These are phyloP conservation scores for Amanita pallidorosea DNA, from an alignment of 768 basidiomycete genomes.

Conservation along the genomic window DNA sequence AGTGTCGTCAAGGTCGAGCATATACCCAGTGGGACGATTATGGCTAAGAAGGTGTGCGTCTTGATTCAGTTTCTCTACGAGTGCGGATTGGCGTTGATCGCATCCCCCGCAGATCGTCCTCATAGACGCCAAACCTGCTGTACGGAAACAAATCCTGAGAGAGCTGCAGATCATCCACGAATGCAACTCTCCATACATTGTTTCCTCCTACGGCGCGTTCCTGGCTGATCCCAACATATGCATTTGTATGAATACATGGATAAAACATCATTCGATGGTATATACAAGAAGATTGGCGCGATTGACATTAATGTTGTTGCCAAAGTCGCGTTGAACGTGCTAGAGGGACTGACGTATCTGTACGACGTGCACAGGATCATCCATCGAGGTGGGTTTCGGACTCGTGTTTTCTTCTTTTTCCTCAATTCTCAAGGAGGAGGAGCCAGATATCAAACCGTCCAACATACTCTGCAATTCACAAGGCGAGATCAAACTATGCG, in stretches of 20 bases:
- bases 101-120: slow-evolving; percentile 54
- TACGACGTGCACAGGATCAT: slow-evolving; percentile 98
- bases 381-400: slow-evolving; percentile 73
- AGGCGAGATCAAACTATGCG: slow-evolving; percentile 97
- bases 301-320: slow-evolving; percentile 90
- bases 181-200: slow-evolving; percentile 86
- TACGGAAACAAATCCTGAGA: slow-evolving; percentile 94
- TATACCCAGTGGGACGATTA: slow-evolving; percentile 77
- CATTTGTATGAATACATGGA: slow-evolving; percentile 97
- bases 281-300: slow-evolving; percentile 92
- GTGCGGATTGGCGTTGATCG: no score
- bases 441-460: slow-evolving; percentile 93
- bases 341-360: slow-evolving; percentile 91
- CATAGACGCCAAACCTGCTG: slow-evolving; percentile 92
- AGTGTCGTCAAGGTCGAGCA: slow-evolving; percentile 97
- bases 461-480: slow-evolving; percentile 93
- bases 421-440: no score
- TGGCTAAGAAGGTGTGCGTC: slow-evolving; percentile 89
- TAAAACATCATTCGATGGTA: slow-evolving; percentile 86
- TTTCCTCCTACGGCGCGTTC: slow-evolving; percentile 96
- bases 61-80: slow-evolving; percentile 16
- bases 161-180: slow-evolving; percentile 99
- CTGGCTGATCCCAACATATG: slow-evolving; percentile 96
- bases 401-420: neutral
- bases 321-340: slow-evolving; percentile 87